A percentile compares a stretch with the other conserved stretches of the same genome.
phyloP scores from a whole-genome alignment of 2,329 filamentous ascomycete species.

The Colletotrichum tabaci region DNA sequence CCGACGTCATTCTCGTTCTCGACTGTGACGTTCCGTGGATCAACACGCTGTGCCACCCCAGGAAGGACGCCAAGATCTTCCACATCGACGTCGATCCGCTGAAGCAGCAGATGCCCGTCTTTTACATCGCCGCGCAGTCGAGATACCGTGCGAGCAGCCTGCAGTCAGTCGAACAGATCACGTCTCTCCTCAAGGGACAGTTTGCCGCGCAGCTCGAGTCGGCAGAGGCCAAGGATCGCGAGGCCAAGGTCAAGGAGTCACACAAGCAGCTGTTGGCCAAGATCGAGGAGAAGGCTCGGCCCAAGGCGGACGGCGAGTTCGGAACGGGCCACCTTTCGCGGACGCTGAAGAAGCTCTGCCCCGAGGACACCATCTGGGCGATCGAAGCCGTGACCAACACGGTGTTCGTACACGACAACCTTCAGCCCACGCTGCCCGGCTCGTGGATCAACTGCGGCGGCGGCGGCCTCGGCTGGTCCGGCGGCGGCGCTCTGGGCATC shows the following conservation, averaged over 20 bases:
- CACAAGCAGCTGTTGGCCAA: constrained; percentile 72
- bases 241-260: constrained; percentile 68
- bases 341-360: constrained; percentile 51
- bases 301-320: constrained; percentile 70
- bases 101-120: constrained; percentile 81
- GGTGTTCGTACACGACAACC: constrained; percentile 76
- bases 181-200: constrained; percentile 67
- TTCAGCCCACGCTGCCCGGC: constrained; percentile 77
- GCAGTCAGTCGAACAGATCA: constrained; percentile 79
- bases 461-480: constrained; percentile 85
- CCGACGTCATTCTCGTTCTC: constrained; percentile 87
- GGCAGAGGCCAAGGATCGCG: constrained; percentile 58
- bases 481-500: constrained; percentile 81
- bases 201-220: constrained; percentile 58
- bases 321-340: constrained; percentile 58
- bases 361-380: constrained; percentile 76
- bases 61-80: constrained; percentile 68
- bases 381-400: constrained; percentile 85
- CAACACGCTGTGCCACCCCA: constrained; percentile 77
- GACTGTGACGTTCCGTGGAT: constrained; percentile 97
- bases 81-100: constrained; percentile 77
- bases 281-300: constrained; percentile 71
- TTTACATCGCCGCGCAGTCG: constrained; percentile 77
- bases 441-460: constrained; percentile 87
- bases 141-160: constrained; percentile 78